Evolutionary conservation across 1,139 yeast genomes (phyloP).

Genomic region (Suhomyces choctaworum): DNA sequence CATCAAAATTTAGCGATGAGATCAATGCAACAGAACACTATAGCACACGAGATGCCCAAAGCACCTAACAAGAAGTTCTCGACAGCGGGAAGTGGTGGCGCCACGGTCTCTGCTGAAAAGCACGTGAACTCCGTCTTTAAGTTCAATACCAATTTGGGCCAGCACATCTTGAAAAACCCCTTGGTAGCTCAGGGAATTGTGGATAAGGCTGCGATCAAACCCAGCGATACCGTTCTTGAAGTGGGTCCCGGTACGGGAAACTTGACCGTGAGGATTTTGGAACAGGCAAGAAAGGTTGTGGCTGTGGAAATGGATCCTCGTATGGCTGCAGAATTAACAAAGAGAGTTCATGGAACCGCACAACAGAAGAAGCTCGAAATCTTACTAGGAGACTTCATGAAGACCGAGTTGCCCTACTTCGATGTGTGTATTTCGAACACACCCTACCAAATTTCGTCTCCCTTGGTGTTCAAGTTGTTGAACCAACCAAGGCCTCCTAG

Average conservation of each 20-base stretch:
- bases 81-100: conserved; percentile 47
- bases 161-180: conserved; percentile 94
- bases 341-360: conserved; percentile 96
- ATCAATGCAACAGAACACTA: background rate
- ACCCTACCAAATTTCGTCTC: conserved; percentile 96
- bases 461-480: conserved; percentile 86
- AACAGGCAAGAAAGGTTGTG: conserved; percentile 85
- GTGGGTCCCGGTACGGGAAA: conserved; percentile 99
- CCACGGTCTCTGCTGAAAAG: conserved; percentile 61
- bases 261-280: conserved; percentile 87
- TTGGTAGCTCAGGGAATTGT: conserved; percentile 97
- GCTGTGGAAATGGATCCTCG: conserved; percentile 99
- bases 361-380: conserved; percentile 89
- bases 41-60: conserved; percentile 44
- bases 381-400: conserved; percentile 92
- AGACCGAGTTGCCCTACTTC: conserved; percentile 90
- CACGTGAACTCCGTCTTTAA: conserved; percentile 84
- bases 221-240: conserved; percentile 90
- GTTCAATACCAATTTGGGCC: conserved; percentile 95
- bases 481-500: conserved; percentile 94
- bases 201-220: conserved; percentile 90
- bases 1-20: conserved; percentile 8
- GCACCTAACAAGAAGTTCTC: conserved; percentile 55
- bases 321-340: conserved; percentile 98
- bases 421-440: conserved; percentile 96